Evolutionary conservation across 306 rosid genomes (phyloP), one percentile per base, ranked within the genome.

Genomic region (Canavalia gladiata): DNA sequence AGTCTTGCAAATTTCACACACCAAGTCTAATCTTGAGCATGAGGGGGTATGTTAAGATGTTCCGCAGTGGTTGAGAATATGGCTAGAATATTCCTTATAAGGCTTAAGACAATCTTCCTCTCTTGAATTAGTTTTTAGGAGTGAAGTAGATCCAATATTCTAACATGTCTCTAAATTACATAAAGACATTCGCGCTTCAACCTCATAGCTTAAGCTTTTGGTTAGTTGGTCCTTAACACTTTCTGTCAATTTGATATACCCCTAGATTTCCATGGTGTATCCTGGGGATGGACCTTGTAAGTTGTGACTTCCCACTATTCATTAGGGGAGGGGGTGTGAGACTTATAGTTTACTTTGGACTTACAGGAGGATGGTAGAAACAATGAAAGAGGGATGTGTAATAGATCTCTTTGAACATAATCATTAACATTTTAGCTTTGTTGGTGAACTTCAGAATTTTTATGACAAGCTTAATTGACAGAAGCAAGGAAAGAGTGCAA

Each of bases 251-350:
- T 71, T 59, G 2, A 31, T 18, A 41, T 56, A 12, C 28, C 73
- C 45, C 51, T 82, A 67, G 30, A 60, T 62, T 75, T 71, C 29
- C 60, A 25, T 33, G 63, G 51, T 49, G 49, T 59, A 57, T 56
- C 13, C 42, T 2, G 49, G 34, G 66, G 42, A 18, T 18, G 25
- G 25, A 18, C 25, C 25, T 18, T 18, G 25, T 18, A 18, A 18
- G 25, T 18, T 18, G 25, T 18, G 25, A 0, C 25, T 18, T 18
- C 25, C 25, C 25, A 18, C 25, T 18, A 18, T 18, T 18, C 25
- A 18, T 0, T 18, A 18, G 25, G 25, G 25, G 25, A 18, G 25
- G 25, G 25, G 25, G 25, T 18, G 25, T 39, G 42, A 4, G 42
- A 39, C 4, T 39, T 42, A 50, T 43, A 58, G 58, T 33, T 30